Conservation (phyloP, 2,329 filamentous ascomycete species). For the Claviceps sp. region DNA sequence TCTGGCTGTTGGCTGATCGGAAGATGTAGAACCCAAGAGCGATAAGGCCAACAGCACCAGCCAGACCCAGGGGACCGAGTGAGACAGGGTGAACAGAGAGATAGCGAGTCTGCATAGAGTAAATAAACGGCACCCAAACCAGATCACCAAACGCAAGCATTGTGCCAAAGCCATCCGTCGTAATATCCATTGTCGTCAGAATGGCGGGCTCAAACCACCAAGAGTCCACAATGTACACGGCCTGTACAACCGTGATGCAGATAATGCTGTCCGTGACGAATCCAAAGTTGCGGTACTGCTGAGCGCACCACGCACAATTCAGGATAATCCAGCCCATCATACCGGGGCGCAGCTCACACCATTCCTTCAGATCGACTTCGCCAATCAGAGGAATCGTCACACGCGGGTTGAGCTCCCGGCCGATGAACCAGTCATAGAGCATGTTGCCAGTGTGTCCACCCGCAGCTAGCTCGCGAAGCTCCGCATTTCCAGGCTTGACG, state of each 20-base stretch:
- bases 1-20: conserved; percentile 85
- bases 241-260: conserved; percentile 64
- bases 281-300: conserved; percentile 77
- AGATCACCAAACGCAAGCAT: conserved; percentile 92
- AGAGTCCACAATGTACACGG: conserved; percentile 71
- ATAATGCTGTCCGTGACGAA: conserved; percentile 76
- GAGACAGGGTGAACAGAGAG: conserved; percentile 67
- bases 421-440: conserved; percentile 94
- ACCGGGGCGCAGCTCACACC: conserved; percentile 81
- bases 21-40: conserved; percentile 76
- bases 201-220: conserved; percentile 81
- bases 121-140: conserved; percentile 85
- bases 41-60: conserved; percentile 53
- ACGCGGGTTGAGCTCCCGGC: conserved; percentile 86
- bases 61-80: conserved; percentile 56
- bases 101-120: conserved; percentile 74
- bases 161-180: conserved; percentile 83
- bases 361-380: conserved; percentile 81
- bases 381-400: conserved; percentile 65
- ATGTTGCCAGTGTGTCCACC: conserved; percentile 75
- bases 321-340: conserved; percentile 81
- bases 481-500: conserved; percentile 60
- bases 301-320: conserved; percentile 71
- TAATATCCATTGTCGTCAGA: conserved; percentile 89
- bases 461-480: conserved; percentile 63